These are phyloP conservation scores for Cymbopogon citratus DNA, from an alignment of 176 grass and related monocot genomes.

Conservation along the genomic window DNA sequence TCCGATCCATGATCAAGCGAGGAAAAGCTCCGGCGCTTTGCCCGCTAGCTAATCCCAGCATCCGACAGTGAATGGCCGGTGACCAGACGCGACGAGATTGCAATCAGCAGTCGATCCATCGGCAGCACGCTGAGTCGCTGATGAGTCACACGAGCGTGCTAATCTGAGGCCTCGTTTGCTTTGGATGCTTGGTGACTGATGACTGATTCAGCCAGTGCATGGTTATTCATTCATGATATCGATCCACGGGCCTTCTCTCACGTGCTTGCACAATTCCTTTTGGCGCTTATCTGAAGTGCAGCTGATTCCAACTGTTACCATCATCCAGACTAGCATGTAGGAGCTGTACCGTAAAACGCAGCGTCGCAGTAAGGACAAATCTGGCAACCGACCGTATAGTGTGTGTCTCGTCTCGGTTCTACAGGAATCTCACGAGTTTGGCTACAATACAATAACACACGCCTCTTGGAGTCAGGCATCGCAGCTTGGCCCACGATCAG, in stretches of 20 bases:
- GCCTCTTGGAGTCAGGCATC: not conserved
- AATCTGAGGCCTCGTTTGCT: not conserved
- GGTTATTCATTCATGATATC: not conserved
- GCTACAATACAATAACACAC: not conserved
- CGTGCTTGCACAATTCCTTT: not conserved
- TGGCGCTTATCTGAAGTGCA: not conserved
- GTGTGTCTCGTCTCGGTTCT: not conserved
- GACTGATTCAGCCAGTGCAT: not conserved
- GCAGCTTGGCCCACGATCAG: not conserved
- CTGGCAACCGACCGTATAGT: not conserved
- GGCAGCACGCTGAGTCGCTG: not conserved
- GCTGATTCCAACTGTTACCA: not conserved
- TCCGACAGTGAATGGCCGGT: not conserved
- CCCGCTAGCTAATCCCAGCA: not conserved
- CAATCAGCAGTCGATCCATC: constrained; percentile 9
- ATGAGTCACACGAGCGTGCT: constrained; percentile 11
- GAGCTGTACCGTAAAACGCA: not conserved
- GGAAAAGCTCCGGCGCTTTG: constrained; percentile 25
- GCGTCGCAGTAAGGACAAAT: not conserved
- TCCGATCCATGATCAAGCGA: constrained; percentile 1
- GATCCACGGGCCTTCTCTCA: not conserved
- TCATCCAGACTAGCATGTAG: not conserved
- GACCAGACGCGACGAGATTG: constrained; percentile 21
- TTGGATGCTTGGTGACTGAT: constrained; percentile 31
- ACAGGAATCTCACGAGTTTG: constrained; percentile 6